Evolutionary conservation across 2,329 filamentous ascomycete species (phyloP).

Genomic region (Camptophora hylomeconis): DNA sequence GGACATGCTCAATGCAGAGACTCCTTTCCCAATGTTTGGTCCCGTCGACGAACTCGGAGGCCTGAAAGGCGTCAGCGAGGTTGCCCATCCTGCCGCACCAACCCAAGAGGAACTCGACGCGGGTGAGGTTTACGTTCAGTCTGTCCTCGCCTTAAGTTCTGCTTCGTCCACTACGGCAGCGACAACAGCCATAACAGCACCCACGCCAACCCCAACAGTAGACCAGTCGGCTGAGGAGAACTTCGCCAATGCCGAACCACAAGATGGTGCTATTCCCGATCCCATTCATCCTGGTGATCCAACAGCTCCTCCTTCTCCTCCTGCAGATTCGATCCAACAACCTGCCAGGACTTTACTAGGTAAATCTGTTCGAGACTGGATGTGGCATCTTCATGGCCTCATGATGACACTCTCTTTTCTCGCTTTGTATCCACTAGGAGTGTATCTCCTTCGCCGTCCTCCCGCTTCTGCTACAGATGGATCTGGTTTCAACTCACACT

Average conservation of each 20-base stretch:
- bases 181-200: neutral
- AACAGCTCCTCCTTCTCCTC: constrained; percentile 3
- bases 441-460: constrained; percentile 25
- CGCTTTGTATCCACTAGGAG: constrained; percentile 23
- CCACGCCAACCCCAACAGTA: too few relatives aligned
- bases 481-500: constrained; percentile 25
- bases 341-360: constrained; percentile 2
- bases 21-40: constrained; percentile 13
- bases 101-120: constrained; percentile 14
- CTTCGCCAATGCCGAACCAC: neutral
- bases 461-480: constrained; percentile 19
- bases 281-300: constrained; percentile 1
- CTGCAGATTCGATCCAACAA: constrained; percentile 3
- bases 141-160: constrained; percentile 1
- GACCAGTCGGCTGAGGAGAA: neutral
- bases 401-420: constrained; percentile 25
- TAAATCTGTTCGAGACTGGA: constrained; percentile 14
- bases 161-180: constrained; percentile 2
- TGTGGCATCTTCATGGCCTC: constrained; percentile 21
- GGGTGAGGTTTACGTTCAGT: constrained; percentile 9
- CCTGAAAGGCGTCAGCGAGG: constrained; percentile 15
- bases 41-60: constrained; percentile 12
- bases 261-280: constrained; percentile 1
- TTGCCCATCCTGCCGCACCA: constrained; percentile 10
- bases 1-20: constrained; percentile 13